These are phyloP conservation scores for Hypholoma sublateritium DNA, from an alignment of 768 basidiomycete genomes.

Conservation along the genomic window DNA sequence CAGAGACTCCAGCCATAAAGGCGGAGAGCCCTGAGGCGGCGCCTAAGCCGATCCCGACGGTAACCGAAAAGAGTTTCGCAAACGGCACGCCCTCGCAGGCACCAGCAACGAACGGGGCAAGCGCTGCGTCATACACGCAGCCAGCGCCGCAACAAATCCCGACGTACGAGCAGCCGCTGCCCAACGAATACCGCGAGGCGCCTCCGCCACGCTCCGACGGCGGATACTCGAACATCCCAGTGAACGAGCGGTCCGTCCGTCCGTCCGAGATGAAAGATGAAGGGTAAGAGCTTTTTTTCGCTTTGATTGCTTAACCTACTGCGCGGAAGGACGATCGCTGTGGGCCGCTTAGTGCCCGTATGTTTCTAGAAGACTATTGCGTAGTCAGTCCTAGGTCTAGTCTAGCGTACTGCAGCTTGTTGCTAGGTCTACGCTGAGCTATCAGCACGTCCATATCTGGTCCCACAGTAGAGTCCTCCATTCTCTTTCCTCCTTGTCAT, in stretches of 20 bases:
- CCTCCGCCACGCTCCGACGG: conserved; percentile 35
- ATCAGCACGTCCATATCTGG: conserved; percentile 42
- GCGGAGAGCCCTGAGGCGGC: conserved; percentile 12
- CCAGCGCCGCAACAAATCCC: conserved; percentile 69
- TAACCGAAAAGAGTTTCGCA: conserved; percentile 15
- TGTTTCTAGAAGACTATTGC: conserved; percentile 48
- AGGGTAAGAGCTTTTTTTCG: conserved; percentile 75
- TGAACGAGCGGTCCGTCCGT: conserved; percentile 65
- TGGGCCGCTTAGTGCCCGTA: conserved; percentile 24
- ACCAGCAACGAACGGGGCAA: conserved; percentile 19
- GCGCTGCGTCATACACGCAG: conserved; percentile 34
- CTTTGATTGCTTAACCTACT: conserved; percentile 18
- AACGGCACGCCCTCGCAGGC: conserved; percentile 18
- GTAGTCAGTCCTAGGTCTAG: conserved; percentile 76
- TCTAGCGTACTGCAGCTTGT: conserved; percentile 63
- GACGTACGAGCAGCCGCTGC: conserved; percentile 70
- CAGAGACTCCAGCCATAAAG: conserved; percentile 17
- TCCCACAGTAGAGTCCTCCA: conserved; percentile 72
- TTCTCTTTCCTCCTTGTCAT: conserved; percentile 58
- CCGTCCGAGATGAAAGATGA: conserved; percentile 96
- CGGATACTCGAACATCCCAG: conserved; percentile 42
- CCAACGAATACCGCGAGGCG: conserved; percentile 47
- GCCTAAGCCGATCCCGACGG: conserved; percentile 10
- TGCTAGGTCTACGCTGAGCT: conserved; percentile 80
- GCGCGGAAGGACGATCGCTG: conserved; percentile 25